Percentiles rank a stretch among this genome's conserved stretches.
Conservation (phyloP, 2,329 filamentous ascomycete species). For the Neonectria neomacrospora region DNA sequence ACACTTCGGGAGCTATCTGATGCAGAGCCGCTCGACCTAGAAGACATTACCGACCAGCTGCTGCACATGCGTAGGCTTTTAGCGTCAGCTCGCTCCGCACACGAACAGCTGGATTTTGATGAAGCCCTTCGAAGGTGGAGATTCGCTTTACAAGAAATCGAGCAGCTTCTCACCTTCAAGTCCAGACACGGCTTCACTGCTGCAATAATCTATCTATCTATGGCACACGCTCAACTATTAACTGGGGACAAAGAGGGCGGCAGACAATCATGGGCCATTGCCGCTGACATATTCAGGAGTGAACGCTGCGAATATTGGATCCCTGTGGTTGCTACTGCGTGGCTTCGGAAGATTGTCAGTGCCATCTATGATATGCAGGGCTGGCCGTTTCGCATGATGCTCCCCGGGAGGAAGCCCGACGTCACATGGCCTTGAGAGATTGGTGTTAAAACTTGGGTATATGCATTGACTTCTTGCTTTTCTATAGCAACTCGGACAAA, state of each 20-base stretch:
- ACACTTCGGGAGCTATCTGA: constrained; percentile 31
- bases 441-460: no score
- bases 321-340: constrained; percentile 44
- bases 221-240: constrained; percentile 44
- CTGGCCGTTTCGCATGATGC: constrained; percentile 49
- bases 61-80: constrained; percentile 46
- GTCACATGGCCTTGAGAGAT: constrained; percentile 30
- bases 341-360: constrained; percentile 43
- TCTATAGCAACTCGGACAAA: no score
- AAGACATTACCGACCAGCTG: constrained; percentile 48
- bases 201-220: constrained; percentile 44
- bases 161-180: constrained; percentile 38
- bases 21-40: constrained; percentile 37
- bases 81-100: constrained; percentile 39
- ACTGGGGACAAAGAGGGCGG: constrained; percentile 34
- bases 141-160: constrained; percentile 30
- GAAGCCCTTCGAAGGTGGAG: constrained; percentile 41
- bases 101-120: constrained; percentile 26
- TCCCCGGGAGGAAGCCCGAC: constrained; percentile 44
- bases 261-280: constrained; percentile 38
- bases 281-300: constrained; percentile 36
- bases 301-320: constrained; percentile 48
- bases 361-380: constrained; percentile 41
- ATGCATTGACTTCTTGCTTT: no score
- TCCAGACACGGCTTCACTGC: constrained; percentile 38